These are phyloP conservation scores for Phylloporus sp. DNA, from an alignment of 768 basidiomycete species.

Conservation along the genomic window DNA sequence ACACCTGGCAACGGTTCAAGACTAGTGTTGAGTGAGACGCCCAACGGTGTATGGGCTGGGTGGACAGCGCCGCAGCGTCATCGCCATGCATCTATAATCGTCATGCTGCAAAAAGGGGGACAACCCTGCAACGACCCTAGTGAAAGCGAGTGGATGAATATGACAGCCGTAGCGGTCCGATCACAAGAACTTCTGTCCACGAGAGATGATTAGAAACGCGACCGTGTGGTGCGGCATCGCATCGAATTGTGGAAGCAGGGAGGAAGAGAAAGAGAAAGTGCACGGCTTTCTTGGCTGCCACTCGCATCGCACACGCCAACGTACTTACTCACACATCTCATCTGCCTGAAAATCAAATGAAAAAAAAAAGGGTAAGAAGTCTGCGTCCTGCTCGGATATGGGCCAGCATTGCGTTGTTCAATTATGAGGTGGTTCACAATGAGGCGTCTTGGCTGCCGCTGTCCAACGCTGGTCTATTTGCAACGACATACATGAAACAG, in stretches of 20 bases:
- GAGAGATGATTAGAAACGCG: background rate
- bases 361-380: background rate
- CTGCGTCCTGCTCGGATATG: background rate
- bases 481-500: constrained; percentile 3
- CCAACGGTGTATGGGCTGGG: background rate
- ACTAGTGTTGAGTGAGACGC: background rate
- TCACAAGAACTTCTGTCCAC: background rate
- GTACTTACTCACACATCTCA: too few relatives aligned
- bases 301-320: too few relatives aligned
- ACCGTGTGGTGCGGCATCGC: background rate
- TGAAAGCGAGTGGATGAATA: background rate
- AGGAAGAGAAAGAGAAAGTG: background rate
- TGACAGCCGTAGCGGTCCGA: background rate
- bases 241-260: too few relatives aligned
- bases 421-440: background rate
- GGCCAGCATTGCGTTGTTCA: background rate
- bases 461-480: constrained; percentile 11
- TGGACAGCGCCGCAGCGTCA: background rate
- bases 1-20: background rate
- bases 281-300: too few relatives aligned
- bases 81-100: background rate
- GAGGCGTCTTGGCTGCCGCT: too few relatives aligned
- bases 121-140: background rate
- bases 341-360: too few relatives aligned
- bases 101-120: background rate